Evolutionary conservation across 2,329 filamentous ascomycete genomes (phyloP).

Genomic region (Massarina eburnea): DNA sequence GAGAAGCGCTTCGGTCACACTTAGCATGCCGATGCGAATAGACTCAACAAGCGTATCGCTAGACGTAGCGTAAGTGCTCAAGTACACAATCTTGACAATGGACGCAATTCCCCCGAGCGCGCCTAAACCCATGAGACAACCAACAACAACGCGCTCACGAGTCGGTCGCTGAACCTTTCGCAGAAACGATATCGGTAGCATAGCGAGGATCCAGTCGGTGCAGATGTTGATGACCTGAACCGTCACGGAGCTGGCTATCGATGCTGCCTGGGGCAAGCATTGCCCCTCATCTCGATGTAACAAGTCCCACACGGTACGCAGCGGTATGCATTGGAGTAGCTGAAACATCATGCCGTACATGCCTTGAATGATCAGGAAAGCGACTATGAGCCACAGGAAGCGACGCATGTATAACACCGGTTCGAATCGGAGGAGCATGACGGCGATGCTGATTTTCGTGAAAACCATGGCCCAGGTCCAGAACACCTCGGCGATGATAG

Average conservation of each 20-base stretch:
- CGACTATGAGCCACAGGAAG: constrained; percentile 19
- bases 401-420: constrained; percentile 11
- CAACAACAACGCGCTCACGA: constrained; percentile 19
- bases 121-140: constrained; percentile 21
- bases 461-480: constrained; percentile 21
- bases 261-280: constrained; percentile 14
- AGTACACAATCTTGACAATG: constrained; percentile 15
- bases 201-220: constrained; percentile 20
- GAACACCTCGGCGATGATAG: constrained; percentile 19
- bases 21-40: constrained; percentile 19
- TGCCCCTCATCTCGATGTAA: constrained; percentile 6
- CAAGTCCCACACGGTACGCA: constrained; percentile 17
- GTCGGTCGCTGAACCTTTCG: constrained; percentile 20
- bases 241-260: constrained; percentile 9
- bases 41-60: constrained; percentile 8
- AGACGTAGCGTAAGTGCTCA: neutral
- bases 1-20: constrained; percentile 16
- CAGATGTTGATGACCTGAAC: constrained; percentile 15
- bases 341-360: constrained; percentile 17
- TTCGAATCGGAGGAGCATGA: constrained; percentile 22
- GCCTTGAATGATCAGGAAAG: constrained; percentile 11
- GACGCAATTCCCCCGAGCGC: constrained; percentile 17
- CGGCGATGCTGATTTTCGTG: constrained; percentile 18
- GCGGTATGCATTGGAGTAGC: constrained; percentile 18
- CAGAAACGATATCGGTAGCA: constrained; percentile 21